Evolutionary conservation across 1,284 basidiomycete species (phyloP), one percentile per base, ranked within the genome.

Genomic region (Sutorius eximius): DNA sequence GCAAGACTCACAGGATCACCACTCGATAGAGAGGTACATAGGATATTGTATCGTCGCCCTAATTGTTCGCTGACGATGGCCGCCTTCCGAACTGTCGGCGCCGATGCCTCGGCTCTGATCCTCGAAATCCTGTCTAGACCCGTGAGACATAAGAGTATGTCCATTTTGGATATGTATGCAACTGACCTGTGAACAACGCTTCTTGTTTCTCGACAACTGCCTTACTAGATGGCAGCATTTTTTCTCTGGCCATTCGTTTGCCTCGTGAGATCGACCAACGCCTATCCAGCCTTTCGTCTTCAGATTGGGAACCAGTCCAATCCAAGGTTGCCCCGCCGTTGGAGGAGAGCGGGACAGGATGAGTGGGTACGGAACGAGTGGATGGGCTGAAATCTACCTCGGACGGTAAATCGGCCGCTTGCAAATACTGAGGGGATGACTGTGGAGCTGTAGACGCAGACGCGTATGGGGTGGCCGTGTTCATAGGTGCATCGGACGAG

Each of bases 311-410:
- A 15, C 77, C 75, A 16, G 80, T 78, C 87, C 87, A 90, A 61
- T 90, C 88, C 24, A 90, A 71, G 2, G 86, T 87, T 22, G 73
- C 71, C 9, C 88, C 88, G 52, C 83, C 82, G 63, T 89, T 80
- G 3, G 77, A 75, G 11, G 87, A 89, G 5, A 78, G 71, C 0
- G 87, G 88, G 8, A 90, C 78, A 16, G 82, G 82, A 58, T 83
- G 81, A 7, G 67, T 61, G 7, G 70, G 71, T 29, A 64, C 67
- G 18, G 71, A 65, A 18, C 79, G 78, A 15, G 80, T 80, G 2
- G 84, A 82, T n/a, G 87, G 87, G 61, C 85, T 82, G 63, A 89
- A 89, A 67, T 89, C 87, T 37, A 89, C 74, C 45, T 87, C 85
- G 4, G 74, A 73, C 12, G 76, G 72, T 10, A 67, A 58, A 43